Evolutionary conservation across 805 yeast genomes (phyloP).

Genomic region (Kodamaea restingae): DNA sequence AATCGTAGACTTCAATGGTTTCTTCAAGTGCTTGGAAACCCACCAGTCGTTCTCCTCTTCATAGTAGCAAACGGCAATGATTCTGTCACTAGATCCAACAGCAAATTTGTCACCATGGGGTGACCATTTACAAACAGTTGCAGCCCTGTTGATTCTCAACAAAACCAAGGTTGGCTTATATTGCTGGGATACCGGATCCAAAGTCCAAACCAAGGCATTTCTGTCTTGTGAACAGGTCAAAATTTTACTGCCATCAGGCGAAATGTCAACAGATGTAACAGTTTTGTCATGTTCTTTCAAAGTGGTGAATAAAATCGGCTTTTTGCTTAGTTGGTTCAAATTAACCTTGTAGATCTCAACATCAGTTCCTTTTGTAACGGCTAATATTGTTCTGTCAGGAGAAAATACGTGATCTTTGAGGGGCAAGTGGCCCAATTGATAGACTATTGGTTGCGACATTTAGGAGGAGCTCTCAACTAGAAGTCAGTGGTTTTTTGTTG

Average conservation of each 20-base stretch:
- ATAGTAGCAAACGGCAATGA: constrained; percentile 92
- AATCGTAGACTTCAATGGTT: constrained; percentile 87
- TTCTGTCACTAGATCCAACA: constrained; percentile 92
- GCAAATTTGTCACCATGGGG: constrained; percentile 95
- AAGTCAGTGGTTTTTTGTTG: neutral
- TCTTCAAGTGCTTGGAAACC: constrained; percentile 96
- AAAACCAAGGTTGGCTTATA: constrained; percentile 87
- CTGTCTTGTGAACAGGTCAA: constrained; percentile 98
- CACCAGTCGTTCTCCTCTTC: constrained; percentile 98
- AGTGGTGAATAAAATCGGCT: constrained; percentile 60
- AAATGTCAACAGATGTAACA: constrained; percentile 91
- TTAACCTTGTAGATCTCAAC: constrained; percentile 68
- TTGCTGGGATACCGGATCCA: constrained; percentile 51
- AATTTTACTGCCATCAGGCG: constrained; percentile 73
- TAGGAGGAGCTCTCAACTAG: constrained; percentile 28
- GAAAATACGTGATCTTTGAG: constrained; percentile 91
- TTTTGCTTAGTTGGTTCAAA: constrained; percentile 35
- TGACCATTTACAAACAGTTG: constrained; percentile 92
- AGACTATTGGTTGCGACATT: constrained; percentile 37
- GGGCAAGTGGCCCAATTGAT: constrained; percentile 75
- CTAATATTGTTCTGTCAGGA: constrained; percentile 58
- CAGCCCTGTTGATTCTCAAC: constrained; percentile 90
- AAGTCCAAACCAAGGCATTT: constrained; percentile 94
- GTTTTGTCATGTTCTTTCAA: constrained; percentile 87
- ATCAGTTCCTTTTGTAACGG: constrained; percentile 73